phyloP scores from a whole-genome alignment of 345 rosid species.

The Rhodomyrtus tomentosa region DNA sequence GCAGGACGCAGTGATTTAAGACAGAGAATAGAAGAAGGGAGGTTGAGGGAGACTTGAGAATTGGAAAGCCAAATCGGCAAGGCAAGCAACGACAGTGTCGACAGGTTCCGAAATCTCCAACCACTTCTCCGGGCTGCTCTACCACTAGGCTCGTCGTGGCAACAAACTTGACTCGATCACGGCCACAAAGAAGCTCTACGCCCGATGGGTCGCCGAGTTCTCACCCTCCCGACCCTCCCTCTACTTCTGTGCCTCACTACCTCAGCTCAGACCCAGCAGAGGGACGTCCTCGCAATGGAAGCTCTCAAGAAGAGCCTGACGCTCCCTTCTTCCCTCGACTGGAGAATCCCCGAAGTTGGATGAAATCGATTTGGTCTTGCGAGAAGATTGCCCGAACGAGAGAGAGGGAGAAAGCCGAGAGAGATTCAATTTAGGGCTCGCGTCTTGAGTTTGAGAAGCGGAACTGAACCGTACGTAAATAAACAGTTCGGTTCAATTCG shows the following conservation, averaged over 20 bases:
- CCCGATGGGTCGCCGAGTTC: not conserved
- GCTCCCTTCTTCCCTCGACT: conserved; percentile 26
- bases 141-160: too few relatives aligned
- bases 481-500: too few relatives aligned
- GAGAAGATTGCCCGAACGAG: too few relatives aligned
- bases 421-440: too few relatives aligned
- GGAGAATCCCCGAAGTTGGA: too few relatives aligned
- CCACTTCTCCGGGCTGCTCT: conserved; percentile 45
- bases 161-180: too few relatives aligned
- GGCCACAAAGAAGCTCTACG: too few relatives aligned
- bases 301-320: conserved; percentile 20
- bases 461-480: too few relatives aligned
- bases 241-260: not conserved
- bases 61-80: conserved; percentile 68
- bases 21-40: not conserved
- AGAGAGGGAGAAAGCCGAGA: too few relatives aligned
- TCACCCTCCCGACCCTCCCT: not conserved
- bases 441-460: too few relatives aligned
- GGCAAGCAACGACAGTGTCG: conserved; percentile 59
- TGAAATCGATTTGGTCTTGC: too few relatives aligned
- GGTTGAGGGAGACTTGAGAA: conserved; percentile 36
- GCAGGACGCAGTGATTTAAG: not conserved
- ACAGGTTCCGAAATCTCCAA: conserved; percentile 55
- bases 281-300: conserved; percentile 10
- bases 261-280: conserved; percentile 6